Base-by-base conservation (phyloP, 2,329 filamentous ascomycete genomes). In the Periconia sp. region DNA sequence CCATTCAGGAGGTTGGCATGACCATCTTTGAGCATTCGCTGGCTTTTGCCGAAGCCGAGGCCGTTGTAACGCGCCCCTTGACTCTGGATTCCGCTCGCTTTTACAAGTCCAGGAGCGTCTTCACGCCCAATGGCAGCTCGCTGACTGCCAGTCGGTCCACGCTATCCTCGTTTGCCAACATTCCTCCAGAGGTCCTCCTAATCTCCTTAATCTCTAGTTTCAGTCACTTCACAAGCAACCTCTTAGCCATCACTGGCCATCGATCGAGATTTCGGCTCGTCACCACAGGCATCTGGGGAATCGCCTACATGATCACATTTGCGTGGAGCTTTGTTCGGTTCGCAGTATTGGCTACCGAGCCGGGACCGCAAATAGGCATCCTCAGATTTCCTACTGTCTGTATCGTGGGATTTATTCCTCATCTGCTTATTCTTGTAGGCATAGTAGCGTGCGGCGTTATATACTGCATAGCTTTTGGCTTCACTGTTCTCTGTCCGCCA, bases 1-100 rank as follows among this genome's bases (percentile, higher is more conserved):
- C 89, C 0, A 83, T 88, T 50, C 87, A 89, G 0, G 94, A 97
- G 71, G 95, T 90, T 1, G 92, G 91, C 13, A 96, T 97, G 89
- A 96, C 92, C 0, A 81, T 96, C 2, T 96, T 97, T 60, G 94
- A 99, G 66, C 92, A 96, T 63, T 96, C 92, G 0, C 78, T 99
- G 7, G 92, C 92, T 2, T 99, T 97, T 72, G 90, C 92, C 9
- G 94, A 99, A 70, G 92, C 92, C 7, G 94, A 99, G 67, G 87
- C 89, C 21, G 88, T 92, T 52, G 85, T 96, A 32, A 86, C 85
- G 57, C 88, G 86, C 53, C 88, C 91, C 36, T 80, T 96, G 11
- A 86, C 86, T 10, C 83, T 91, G 68, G 84, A 86, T 0, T 86
- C 88, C 59, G 77, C 79, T 17, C 61, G 75, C 52, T 64, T 79